Percentiles rank a stretch among this genome's conserved stretches.
phyloP scores from a whole-genome alignment of 768 basidiomycete species.

The Antrodiella citrinella region DNA sequence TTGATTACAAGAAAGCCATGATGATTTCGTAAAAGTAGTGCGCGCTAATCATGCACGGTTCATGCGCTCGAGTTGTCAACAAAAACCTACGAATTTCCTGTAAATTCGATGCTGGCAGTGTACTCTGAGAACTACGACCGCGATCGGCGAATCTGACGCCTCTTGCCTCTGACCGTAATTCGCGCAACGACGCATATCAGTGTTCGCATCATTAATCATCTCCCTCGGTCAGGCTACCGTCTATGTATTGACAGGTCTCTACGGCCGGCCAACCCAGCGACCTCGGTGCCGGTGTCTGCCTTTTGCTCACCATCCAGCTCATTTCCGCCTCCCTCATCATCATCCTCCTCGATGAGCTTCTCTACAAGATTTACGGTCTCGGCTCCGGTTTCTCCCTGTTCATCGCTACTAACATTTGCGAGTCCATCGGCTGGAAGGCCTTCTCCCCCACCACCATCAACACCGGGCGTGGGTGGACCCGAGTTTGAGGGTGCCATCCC shows the following conservation, averaged over 20 bases:
- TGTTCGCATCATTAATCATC: conserved; percentile 96
- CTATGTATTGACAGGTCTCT: conserved; percentile 94
- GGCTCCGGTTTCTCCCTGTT: conserved; percentile 98
- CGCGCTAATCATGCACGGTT: too few relatives aligned
- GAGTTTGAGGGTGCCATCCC: conserved; percentile 98
- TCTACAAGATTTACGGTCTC: conserved; percentile 98
- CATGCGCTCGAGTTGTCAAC: too few relatives aligned
- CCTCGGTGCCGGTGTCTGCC: conserved; percentile 93
- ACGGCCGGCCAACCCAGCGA: conserved; percentile 90
- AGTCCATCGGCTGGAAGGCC: conserved; percentile 99
- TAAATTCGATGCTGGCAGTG: too few relatives aligned
- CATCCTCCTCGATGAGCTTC: conserved; percentile 95
- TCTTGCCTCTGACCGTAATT: not conserved
- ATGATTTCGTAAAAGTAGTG: too few relatives aligned
- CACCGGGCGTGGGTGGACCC: conserved; percentile 92
- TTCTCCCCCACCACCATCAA: conserved; percentile 98
- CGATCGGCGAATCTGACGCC: too few relatives aligned
- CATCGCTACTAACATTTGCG: conserved; percentile 99
- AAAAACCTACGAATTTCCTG: too few relatives aligned
- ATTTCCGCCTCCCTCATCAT: conserved; percentile 92
- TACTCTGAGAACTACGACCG: too few relatives aligned
- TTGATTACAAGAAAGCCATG: too few relatives aligned
- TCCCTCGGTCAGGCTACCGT: conserved; percentile 94
- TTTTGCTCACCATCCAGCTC: conserved; percentile 94
- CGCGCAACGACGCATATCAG: conserved; percentile 30